Evolutionary conservation across 345 rosid genomes (phyloP), one percentile per base, ranked within the genome.

Genomic region (Sonneratia alba): DNA sequence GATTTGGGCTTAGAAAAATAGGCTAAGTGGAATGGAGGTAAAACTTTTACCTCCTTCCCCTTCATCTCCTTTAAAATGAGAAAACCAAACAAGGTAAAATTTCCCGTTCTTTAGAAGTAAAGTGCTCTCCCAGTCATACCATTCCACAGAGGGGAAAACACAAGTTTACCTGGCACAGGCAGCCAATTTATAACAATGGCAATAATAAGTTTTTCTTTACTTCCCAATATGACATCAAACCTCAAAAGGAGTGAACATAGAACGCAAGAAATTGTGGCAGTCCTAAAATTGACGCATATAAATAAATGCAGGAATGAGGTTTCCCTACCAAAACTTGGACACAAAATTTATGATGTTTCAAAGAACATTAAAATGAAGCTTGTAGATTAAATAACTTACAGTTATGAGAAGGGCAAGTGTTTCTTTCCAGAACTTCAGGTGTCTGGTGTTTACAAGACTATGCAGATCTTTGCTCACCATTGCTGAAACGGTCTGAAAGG

Each of bases 381-480:
- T 72, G n/a, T 0, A 49, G 67, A 36, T 47, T 47, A 36, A 38
- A 66, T 63, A 72, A 78, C 98, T 89, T 88, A 96, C 98, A 2
- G 91, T 85, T 72, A 98, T 92, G 42, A 96, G 85, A 77, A 96
- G 92, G 37, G 96, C 97, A 68, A 96, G 96, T 9, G 99, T 92
- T 74, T 96, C 98, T 79, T 96, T 96, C 99, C 99, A 96, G 79
- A 82, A 89, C 76, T 87, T 91, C 69, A 77, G 88, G 62, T 98
- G 89, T 83, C 98, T 84, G 51, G 88, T 79, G 70, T 87, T 81
- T 67, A 96, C 87, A 70, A 90, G 90, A 85, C 82, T 88, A 81
- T 75, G 76, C 72, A 96, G 94, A 82, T 96, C 96, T 77, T 92
- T 89, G 86, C 84, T 87, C 82, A 92, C 97, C 99, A 92, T 89